Evolutionary conservation across 2,329 filamentous ascomycete species (phyloP).

Genomic region (Clarireedia sp.): DNA sequence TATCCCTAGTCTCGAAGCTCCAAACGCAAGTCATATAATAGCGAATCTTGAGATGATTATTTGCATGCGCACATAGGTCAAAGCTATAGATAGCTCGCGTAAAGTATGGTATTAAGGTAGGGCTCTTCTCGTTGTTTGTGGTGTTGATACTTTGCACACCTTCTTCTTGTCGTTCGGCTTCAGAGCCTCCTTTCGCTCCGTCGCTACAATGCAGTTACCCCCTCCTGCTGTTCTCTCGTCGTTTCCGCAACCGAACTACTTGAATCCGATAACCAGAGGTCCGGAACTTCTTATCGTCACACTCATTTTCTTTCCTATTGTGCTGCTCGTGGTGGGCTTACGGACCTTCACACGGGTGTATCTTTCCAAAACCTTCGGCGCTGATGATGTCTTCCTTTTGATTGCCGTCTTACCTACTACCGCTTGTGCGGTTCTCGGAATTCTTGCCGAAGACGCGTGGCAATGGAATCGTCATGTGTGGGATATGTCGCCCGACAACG

Average conservation of each 20-base stretch:
- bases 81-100: not conserved
- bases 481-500: conserved; percentile 30
- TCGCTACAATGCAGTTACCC: conserved; percentile 5
- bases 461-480: conserved; percentile 35
- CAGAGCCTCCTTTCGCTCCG: not conserved
- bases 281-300: conserved; percentile 36
- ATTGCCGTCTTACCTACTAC: conserved; percentile 30
- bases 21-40: not conserved
- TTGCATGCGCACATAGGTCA: not conserved
- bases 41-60: not conserved
- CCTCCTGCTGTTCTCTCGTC: not conserved
- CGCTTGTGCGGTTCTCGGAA: conserved; percentile 30
- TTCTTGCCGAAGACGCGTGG: conserved; percentile 29
- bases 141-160: too few species aligned
- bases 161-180: not conserved
- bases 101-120: not conserved
- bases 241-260: conserved; percentile 37
- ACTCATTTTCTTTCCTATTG: conserved; percentile 33
- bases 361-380: conserved; percentile 37
- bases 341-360: conserved; percentile 39
- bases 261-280: conserved; percentile 37
- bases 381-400: conserved; percentile 40
- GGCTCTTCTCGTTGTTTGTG: too few species aligned
- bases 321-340: conserved; percentile 34
- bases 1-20: not conserved